Base-by-base conservation (phyloP, 345 rosid genomes). In the Raphanus sativus region DNA sequence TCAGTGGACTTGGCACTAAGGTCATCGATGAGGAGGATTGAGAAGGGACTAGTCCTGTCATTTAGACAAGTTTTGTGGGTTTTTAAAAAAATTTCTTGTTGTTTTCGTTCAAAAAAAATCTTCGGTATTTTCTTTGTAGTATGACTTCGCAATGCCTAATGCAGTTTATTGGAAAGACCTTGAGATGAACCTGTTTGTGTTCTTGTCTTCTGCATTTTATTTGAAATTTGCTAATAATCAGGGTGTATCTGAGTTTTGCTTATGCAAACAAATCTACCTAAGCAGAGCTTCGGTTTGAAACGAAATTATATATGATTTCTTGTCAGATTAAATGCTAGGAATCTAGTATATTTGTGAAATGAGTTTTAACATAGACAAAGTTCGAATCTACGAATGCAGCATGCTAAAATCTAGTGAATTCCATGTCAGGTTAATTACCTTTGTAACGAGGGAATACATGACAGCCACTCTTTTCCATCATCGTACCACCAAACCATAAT, bases 21-120 rank as follows among this genome's bases (percentile, higher is more conserved):
- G 87, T 89, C 77, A 87, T 89, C 8, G 94, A 87, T 6, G 91
- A 89, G 62, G 91, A 89, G 30, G 91, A 86, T 58, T 86, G 73
- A 86, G 48, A n/a, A 36, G 13, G 13, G 55, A 25, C 66, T 60
- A 58, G 32, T 33, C 67, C 4, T 71, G 15, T 71, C 45, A 40
- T 13, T 40, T 21, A 21, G 32, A 62, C 75, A 74, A 79, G 71
- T 74, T 69, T 69, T 79, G 70, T 8, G 17, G 9, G 13, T 29
- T 73, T 59, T 7, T 28, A 6, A 2, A 0, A 0, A 1, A 3
- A n/a, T 26, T 66, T 15, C 6, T 34, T 61, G 6, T 32, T 58
- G 45, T 36, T 68, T 73, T 79, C 4, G n/a, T n/a, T 34, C 12
- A 61, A 67, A 69, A 61, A 67, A 69, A 16, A 65, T 11, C 26